Evolutionary conservation across 208 protist genomes (phyloP).

Genomic region (Crithidia sp.): DNA sequence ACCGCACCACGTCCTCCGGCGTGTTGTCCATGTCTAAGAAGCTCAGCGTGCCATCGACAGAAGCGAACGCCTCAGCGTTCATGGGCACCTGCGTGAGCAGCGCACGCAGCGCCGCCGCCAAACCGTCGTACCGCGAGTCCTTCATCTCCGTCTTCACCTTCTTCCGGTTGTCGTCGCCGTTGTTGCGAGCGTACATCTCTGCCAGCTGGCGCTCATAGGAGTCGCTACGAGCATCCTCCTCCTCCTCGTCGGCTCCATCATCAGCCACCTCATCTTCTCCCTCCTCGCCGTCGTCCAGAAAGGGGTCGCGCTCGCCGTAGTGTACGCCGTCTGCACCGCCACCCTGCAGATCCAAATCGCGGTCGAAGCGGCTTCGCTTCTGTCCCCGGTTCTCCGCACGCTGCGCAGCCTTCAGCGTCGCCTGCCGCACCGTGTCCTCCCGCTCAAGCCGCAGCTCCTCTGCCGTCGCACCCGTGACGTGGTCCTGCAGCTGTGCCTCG

Average conservation of each 20-base stretch:
- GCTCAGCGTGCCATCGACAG: conserved; percentile 68
- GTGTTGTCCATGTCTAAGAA: conserved; percentile 60
- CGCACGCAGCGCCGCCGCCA: conserved; percentile 47
- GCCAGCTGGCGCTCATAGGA: conserved; percentile 34
- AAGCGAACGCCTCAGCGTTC: conserved; percentile 48
- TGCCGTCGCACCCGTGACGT: conserved; percentile 49
- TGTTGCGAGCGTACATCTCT: conserved; percentile 36
- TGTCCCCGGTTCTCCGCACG: conserved; percentile 26
- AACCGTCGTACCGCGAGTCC: conserved; percentile 22
- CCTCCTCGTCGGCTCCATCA: not conserved
- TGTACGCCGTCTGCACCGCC: not conserved
- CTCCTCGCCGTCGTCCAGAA: conserved; percentile 8
- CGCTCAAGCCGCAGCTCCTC: conserved; percentile 68
- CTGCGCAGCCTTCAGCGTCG: conserved; percentile 36
- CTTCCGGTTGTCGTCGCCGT: conserved; percentile 17
- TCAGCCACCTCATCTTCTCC: not conserved
- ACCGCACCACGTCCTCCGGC: conserved; percentile 43
- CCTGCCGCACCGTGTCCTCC: conserved; percentile 48
- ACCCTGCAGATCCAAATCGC: conserved; percentile 24
- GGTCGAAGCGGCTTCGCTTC: conserved; percentile 32
- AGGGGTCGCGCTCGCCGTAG: conserved; percentile 13
- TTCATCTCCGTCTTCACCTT: conserved; percentile 21
- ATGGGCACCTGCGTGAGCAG: conserved; percentile 44
- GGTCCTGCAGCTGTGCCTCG: conserved; percentile 68
- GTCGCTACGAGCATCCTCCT: conserved; percentile 23